These are phyloP conservation scores for Ophiostoma sp. DNA, from an alignment of 2,329 filamentous ascomycete species.

Conservation along the genomic window DNA sequence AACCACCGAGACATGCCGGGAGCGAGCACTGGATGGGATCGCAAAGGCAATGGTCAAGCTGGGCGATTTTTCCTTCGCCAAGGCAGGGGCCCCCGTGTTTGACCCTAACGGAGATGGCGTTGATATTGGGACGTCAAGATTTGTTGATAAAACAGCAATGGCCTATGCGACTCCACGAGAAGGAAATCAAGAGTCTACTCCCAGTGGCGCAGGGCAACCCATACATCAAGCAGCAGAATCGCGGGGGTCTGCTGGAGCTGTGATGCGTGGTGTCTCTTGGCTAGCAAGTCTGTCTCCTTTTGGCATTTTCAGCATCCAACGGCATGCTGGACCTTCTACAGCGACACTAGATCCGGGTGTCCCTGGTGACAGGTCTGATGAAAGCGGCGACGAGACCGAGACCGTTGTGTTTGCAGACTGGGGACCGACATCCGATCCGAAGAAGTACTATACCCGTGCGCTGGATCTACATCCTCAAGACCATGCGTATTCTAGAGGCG, in stretches of 20 bases:
- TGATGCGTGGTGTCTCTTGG: too few species aligned
- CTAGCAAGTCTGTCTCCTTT: too few species aligned
- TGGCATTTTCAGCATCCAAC: not conserved
- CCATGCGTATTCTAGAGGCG: not conserved
- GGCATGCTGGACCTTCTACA: not conserved
- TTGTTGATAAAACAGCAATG: not conserved
- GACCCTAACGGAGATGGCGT: not conserved
- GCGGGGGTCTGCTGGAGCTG: too few species aligned
- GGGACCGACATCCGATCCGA: not conserved
- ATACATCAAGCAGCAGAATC: not conserved
- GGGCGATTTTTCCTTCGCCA: not conserved
- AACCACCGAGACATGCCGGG: not conserved
- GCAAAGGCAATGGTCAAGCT: not conserved
- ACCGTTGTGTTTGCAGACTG: not conserved
- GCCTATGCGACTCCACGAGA: not conserved
- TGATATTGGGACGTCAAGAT: not conserved
- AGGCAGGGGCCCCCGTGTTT: not conserved
- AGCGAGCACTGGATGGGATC: not conserved
- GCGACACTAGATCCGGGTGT: not conserved
- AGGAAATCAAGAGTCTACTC: not conserved
- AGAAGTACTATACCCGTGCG: not conserved
- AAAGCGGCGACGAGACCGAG: not conserved
- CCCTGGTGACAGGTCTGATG: not conserved
- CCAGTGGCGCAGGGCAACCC: not conserved
- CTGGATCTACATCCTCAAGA: not conserved